Evolutionary conservation across 2,329 filamentous ascomycete species (phyloP).

Genomic region (Pseudogymnoascus sp.): DNA sequence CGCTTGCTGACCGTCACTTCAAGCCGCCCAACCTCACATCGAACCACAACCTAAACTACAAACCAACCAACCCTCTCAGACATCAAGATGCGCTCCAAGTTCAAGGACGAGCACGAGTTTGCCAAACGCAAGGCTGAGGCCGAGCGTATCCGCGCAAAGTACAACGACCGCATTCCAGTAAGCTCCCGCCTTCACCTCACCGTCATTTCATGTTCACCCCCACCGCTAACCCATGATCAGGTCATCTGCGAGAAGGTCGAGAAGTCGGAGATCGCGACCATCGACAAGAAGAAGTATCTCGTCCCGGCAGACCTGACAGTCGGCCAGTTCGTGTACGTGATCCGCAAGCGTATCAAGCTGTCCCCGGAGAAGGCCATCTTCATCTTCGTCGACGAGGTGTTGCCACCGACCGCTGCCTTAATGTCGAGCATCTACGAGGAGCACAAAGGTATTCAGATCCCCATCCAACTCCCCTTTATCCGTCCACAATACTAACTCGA

Average conservation of each 20-base stretch:
- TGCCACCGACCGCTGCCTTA: slow-evolving; percentile 90
- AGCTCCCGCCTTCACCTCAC: slow-evolving; percentile 31
- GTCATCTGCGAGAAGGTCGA: slow-evolving; percentile 99
- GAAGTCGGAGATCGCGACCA: slow-evolving; percentile 97
- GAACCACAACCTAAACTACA: slow-evolving; percentile 4
- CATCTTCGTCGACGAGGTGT: slow-evolving; percentile 98
- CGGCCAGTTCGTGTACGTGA: slow-evolving; percentile 99
- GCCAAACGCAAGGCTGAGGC: slow-evolving; percentile 99
- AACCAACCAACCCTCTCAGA: slow-evolving; percentile 21
- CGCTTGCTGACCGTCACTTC: slow-evolving; percentile 7
- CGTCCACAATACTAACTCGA: background rate
- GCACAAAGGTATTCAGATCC: slow-evolving; percentile 59
- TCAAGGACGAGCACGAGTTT: slow-evolving; percentile 99
- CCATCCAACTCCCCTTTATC: background rate
- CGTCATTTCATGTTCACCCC: slow-evolving; percentile 28
- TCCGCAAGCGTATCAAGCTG: slow-evolving; percentile 99
- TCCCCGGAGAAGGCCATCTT: slow-evolving; percentile 99
- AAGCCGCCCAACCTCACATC: background rate
- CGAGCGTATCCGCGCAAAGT: slow-evolving; percentile 90
- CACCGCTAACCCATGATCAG: slow-evolving; percentile 39
- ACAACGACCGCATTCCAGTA: slow-evolving; percentile 96
- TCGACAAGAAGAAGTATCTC: slow-evolving; percentile 99
- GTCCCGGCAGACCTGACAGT: slow-evolving; percentile 97
- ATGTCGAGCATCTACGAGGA: slow-evolving; percentile 99
- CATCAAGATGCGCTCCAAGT: slow-evolving; percentile 90